Evolutionary conservation across 257 asterid species (phyloP), one percentile per base, ranked within the genome.

Genomic region (Solanum ahanhuiri): DNA sequence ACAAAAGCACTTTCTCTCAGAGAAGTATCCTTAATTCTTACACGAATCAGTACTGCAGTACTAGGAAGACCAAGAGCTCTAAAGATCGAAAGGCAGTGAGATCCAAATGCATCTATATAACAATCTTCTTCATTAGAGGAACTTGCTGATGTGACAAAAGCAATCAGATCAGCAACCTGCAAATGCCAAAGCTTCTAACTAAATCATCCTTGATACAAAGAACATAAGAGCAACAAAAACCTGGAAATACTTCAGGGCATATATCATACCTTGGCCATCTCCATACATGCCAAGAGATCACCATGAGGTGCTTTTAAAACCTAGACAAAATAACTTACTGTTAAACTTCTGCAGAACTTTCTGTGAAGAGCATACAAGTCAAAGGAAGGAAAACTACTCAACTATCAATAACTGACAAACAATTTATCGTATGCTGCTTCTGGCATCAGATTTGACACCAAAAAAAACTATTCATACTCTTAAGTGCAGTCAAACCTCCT

Each of bases 111-210:
- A 93, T 97, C 99, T 86, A 97, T 92, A 63, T 90, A 91, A 87
- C 87, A 88, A 86, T 91, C 92, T 86, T 88, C 92, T 88, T 91
- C 97, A 88, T 30, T 72, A 20, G 88, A 48, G 87, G 93, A 89
- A 87, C 89, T 91, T 3, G 97, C 90, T 87, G 99, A 95, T 90
- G 98, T 96, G 87, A 97, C 98, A 91, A 97, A 97, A 87, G 96
- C 98, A 91, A 97, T 92, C 90, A 95, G 93, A 94, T 97, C 99
- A 90, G 99, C 98, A 88, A 94, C 95, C 99, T 97, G 88, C 63
- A 87, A 66, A 48, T 34, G 31, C 75, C 79, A 83, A 43, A 76
- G 64, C 35, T 54, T 85, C 87, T 86, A 22, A 58, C 51, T 6
- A 67, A 37, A 85, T 8, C 43, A 69, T 71, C 71, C 45, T 45